Evolutionary conservation across 2,329 filamentous ascomycete species (phyloP), one percentile per base, ranked within the genome.

Genomic region (Botrytis fragariae): DNA sequence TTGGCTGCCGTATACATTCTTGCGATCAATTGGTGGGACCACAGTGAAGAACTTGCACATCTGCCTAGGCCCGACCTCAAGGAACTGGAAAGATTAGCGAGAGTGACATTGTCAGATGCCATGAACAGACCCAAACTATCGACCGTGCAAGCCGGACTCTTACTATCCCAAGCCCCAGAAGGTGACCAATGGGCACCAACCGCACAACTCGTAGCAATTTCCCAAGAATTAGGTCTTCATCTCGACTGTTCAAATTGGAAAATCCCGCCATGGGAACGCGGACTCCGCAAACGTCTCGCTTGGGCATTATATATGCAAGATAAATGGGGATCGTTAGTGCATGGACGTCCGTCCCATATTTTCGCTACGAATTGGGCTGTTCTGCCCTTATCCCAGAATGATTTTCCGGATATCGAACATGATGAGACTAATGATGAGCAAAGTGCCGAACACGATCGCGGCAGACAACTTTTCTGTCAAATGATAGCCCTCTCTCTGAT

Each of bases 241-340:
- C 89, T 97, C 59, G 94, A 97, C 82, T 97, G 94, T 83, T 89
- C 91, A 8, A 86, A 86, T 70, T 97, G 95, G 95, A 93, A 93
- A 75, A 95, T 97, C 71, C 93, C 94, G 42, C 87, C 87, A 0
- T 97, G 94, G 94, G 94, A 97, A 82, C 92, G 92, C 77, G 92
- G 93, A 0, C 82, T 97, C 74, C 88, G 95, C 74, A 96, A 95
- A 81, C 89, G 95, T 67, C 87, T 97, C 60, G 94, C 93, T 1
- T 97, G 95, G 94, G 94, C 93, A 3, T 83, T 97, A 69, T 97
- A 96, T 81, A 95, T 97, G 91, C 94, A 97, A 83, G 95, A 98
- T 82, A 97, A 93, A 82, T 97, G 94, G 94, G 93, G 92, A 25
- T 91, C 94, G 2, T 85, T 97, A 32, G 91, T 96, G 37, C 93